Percentiles rank a stretch among this genome's conserved stretches.
Conservation (phyloP, 208 protist species). For the Trypanosoma avium region DNA sequence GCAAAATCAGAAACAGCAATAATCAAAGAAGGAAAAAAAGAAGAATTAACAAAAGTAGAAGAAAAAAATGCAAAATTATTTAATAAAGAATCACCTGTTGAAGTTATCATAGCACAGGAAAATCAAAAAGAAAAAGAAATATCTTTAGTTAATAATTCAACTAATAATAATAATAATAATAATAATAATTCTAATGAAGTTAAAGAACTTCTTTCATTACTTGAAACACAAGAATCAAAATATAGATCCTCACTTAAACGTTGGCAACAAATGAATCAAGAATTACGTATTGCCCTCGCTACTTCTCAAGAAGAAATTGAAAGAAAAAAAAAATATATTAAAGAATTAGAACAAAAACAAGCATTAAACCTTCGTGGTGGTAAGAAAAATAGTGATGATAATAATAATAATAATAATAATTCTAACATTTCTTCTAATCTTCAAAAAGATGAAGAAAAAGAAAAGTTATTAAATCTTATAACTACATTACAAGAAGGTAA, state of each 20-base stretch:
- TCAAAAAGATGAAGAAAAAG: constrained; percentile 66
- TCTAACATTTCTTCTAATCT: neutral
- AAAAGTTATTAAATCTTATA: constrained; percentile 45
- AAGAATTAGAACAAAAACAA: neutral
- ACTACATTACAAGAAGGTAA: constrained; percentile 62
- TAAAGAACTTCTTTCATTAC: neutral
- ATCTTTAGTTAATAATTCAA: neutral
- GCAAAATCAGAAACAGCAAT: neutral
- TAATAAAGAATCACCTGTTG: too few species aligned
- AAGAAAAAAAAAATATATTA: constrained; percentile 16
- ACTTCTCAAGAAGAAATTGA: constrained; percentile 53
- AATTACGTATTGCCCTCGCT: constrained; percentile 58
- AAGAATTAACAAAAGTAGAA: too few species aligned
- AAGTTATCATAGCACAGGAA: too few species aligned
- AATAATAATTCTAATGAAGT: neutral
- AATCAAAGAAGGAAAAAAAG: neutral
- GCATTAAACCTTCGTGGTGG: neutral
- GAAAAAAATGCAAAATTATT: too few species aligned
- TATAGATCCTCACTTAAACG: constrained; percentile 48
- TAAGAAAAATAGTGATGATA: neutral
- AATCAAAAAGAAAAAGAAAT: neutral
- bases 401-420: neutral
- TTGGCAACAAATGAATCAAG: constrained; percentile 53
- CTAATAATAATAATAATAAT: neutral
- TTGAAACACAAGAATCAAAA: constrained; percentile 45